Percentiles rank a stretch among this genome's conserved stretches.
phyloP scores from a whole-genome alignment of 2,329 filamentous ascomycete genomes.

The Mollisiaceae sp. region DNA sequence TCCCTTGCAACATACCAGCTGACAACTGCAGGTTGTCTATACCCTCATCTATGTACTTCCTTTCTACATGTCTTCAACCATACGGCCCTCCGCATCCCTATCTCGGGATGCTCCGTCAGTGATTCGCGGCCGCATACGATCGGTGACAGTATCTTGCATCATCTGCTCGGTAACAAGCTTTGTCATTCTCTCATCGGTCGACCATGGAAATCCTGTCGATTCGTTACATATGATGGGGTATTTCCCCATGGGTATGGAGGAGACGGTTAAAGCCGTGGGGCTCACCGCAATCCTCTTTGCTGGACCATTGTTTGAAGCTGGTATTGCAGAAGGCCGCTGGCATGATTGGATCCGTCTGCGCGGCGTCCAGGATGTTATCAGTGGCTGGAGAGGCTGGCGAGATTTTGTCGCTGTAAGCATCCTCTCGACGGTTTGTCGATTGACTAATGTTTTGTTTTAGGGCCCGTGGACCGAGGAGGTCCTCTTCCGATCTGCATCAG shows the following conservation, averaged over 20 bases:
- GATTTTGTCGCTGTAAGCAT: constrained; percentile 81
- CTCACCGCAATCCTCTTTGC: constrained; percentile 81
- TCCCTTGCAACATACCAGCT: constrained; percentile 7
- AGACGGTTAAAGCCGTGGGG: constrained; percentile 67
- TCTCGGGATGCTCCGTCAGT: constrained; percentile 88
- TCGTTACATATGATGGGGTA: constrained; percentile 76
- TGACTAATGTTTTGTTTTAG: constrained; percentile 41
- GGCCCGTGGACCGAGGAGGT: constrained; percentile 92
- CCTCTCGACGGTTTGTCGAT: constrained; percentile 5
- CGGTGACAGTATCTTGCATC: constrained; percentile 77
- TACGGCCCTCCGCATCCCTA: constrained; percentile 77
- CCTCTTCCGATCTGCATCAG: constrained; percentile 86
- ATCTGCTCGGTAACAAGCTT: constrained; percentile 71
- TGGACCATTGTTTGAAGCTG: constrained; percentile 81
- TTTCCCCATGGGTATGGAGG: constrained; percentile 74
- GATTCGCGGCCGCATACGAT: constrained; percentile 83
- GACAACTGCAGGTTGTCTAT: constrained; percentile 66
- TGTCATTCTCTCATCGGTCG: constrained; percentile 63
- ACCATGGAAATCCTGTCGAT: constrained; percentile 54
- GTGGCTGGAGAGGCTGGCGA: constrained; percentile 81
- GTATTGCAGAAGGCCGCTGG: constrained; percentile 76
- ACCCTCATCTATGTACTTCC: constrained; percentile 90
- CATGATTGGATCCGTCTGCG: constrained; percentile 63
- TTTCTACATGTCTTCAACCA: constrained; percentile 82
- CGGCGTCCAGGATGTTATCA: constrained; percentile 63